phyloP scores from a whole-genome alignment of 139 green algal genomes.

The Auxenochlorella pyrenoidosa region DNA sequence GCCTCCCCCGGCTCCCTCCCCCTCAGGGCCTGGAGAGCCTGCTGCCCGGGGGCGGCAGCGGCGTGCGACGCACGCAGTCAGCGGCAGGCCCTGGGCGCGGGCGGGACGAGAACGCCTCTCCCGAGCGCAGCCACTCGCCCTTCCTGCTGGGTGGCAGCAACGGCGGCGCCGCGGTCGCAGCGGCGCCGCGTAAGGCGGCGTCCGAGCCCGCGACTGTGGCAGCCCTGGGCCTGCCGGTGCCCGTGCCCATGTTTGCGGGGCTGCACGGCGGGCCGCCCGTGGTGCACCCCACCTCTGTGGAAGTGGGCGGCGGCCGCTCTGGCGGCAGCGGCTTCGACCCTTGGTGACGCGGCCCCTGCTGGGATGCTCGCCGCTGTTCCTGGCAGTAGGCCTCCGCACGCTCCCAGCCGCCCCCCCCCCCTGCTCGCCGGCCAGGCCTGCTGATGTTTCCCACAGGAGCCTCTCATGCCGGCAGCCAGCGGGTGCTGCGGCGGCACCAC shows the following conservation, averaged over 20 bases:
- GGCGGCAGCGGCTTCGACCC: not conserved
- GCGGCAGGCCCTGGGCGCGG: not conserved
- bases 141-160: conserved; percentile 8
- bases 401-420: too few species aligned
- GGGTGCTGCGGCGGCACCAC: too few species aligned
- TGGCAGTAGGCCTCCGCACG: not conserved
- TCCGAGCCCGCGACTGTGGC: not conserved
- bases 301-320: not conserved
- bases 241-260: not conserved
- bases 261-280: not conserved
- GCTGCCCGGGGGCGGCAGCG: not conserved
- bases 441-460: not conserved
- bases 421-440: not conserved
- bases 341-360: not conserved
- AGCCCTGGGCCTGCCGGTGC: not conserved
- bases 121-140: conserved; percentile 3
- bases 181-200: not conserved
- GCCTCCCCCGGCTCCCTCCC: too few species aligned
- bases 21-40: conserved; percentile 40
- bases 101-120: conserved; percentile 3
- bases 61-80: not conserved
- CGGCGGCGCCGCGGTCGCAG: not conserved
- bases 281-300: not conserved
- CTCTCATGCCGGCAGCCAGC: too few species aligned
- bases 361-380: not conserved